phyloP scores from a whole-genome alignment of 352 stramenopile species.

The Globisporangium lucens region DNA sequence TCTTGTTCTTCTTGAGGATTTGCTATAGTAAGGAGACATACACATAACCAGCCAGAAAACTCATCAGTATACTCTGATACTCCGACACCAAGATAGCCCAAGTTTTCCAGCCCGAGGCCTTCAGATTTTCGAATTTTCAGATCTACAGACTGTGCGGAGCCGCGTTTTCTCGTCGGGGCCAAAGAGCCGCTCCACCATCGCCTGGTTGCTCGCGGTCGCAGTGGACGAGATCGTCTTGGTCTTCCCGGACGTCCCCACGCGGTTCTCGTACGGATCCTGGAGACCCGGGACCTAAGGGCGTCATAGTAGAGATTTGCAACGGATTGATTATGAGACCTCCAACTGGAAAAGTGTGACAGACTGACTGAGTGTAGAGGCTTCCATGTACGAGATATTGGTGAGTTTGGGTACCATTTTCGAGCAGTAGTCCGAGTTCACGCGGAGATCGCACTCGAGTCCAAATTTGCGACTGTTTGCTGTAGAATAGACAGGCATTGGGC shows the following conservation, averaged over 20 bases:
- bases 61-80: neutral
- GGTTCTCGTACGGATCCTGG: slow-evolving; percentile 66
- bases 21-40: slow-evolving; percentile 26
- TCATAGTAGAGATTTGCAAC: neutral
- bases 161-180: slow-evolving; percentile 65
- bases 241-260: slow-evolving; percentile 30
- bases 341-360: too few species aligned
- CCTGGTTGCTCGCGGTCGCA: slow-evolving; percentile 55
- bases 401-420: slow-evolving; percentile 42
- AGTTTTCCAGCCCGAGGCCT: neutral
- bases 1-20: slow-evolving; percentile 81
- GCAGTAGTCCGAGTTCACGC: slow-evolving; percentile 70
- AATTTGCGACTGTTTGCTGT: slow-evolving; percentile 62
- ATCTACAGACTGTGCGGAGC: slow-evolving; percentile 32
- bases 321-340: too few species aligned
- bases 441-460: slow-evolving; percentile 72
- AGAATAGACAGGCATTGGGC: neutral
- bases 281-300: slow-evolving; percentile 27
- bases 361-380: too few species aligned
- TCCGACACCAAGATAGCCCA: too few species aligned
- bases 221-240: slow-evolving; percentile 40
- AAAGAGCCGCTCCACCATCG: slow-evolving; percentile 77
- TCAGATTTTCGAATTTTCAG: neutral
- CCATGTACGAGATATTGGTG: too few species aligned
- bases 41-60: neutral